phyloP scores from a whole-genome alignment of 306 rosid species.

The Hippophae tibetana region DNA sequence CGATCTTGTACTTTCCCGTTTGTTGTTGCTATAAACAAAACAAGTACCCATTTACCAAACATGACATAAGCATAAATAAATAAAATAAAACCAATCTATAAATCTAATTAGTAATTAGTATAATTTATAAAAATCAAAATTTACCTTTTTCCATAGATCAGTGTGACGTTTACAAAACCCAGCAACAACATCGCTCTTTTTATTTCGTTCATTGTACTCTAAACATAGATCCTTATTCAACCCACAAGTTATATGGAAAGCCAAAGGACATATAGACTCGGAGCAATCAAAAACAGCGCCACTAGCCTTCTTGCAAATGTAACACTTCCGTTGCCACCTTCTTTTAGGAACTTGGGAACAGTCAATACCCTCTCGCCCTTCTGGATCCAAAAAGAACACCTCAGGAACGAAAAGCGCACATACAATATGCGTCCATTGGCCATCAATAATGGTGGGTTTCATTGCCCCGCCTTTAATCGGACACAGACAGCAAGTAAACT shows the following conservation, averaged over 20 bases:
- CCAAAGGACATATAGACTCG: conserved; percentile 52
- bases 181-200: conserved; percentile 57
- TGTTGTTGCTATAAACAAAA: conserved; percentile 62
- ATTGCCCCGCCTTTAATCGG: conserved; percentile 51
- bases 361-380: conserved; percentile 69
- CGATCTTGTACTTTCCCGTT: conserved; percentile 77
- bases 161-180: conserved; percentile 64
- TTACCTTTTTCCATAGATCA: conserved; percentile 61
- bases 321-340: conserved; percentile 53
- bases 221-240: conserved; percentile 51
- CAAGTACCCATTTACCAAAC: conserved; percentile 10
- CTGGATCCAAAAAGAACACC: conserved; percentile 62
- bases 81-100: too few relatives aligned
- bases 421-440: conserved; percentile 61
- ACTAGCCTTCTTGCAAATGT: conserved; percentile 18
- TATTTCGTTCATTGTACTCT: conserved; percentile 54
- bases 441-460: conserved; percentile 39
- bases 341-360: conserved; percentile 52
- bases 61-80: too few relatives aligned
- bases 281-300: conserved; percentile 72
- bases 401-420: conserved; percentile 70
- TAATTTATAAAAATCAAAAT: not conserved
- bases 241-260: conserved; percentile 65
- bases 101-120: not conserved
- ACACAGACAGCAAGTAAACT: not conserved